Base-by-base conservation (phyloP, 2,329 filamentous ascomycete species). In the Periconia digitata region DNA sequence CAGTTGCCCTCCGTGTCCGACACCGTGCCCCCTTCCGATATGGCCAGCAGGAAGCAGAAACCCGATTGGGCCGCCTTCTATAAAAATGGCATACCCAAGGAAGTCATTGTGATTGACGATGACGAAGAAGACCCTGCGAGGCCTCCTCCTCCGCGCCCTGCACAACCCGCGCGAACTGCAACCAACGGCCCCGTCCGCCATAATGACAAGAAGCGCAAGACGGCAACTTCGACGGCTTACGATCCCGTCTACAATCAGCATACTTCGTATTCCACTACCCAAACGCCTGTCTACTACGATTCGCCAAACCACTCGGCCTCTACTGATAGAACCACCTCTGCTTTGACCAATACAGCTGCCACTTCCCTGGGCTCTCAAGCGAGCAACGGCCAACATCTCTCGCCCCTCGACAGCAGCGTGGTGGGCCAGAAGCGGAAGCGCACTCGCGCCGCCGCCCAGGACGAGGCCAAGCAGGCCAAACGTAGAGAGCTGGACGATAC, bases 361-460 rank as follows among this genome's bases (percentile, higher is more conserved):
- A 96, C 94, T 0, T 97, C 92, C 13, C 75, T 92, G 6, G 87
- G 85, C 13, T 92, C 89, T 6, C 79, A 81, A 58, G 76, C 76
- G 22, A 82, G 80, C 70, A 82, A 77, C 56, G 80, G 79, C 29
- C 67, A 76, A 29, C 86, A 89, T 63, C 85, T 89, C 43, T 83
- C 70, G 29, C 70, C 70, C 24, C 58, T 85, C 58, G 85, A 86
- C 54, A 81, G 86, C 43, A 76, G 77, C 24, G 78, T 81, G 44
- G 77, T 84, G n/a, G 90, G 91, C 27, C 88, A 94, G 71, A 97
- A 97, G 76, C 83, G 92, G 63, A 96, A 96, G 75, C 84, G 94
- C 52, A 90, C 89, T 38, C 84, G 90, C 51, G 88, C 92, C 58
- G 88, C 92, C 56, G 80, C 86, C 47, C 87, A 89, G 63, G 89